Base-by-base conservation (phyloP, 73 alveolate species). In the Paramecium caudatum region DNA sequence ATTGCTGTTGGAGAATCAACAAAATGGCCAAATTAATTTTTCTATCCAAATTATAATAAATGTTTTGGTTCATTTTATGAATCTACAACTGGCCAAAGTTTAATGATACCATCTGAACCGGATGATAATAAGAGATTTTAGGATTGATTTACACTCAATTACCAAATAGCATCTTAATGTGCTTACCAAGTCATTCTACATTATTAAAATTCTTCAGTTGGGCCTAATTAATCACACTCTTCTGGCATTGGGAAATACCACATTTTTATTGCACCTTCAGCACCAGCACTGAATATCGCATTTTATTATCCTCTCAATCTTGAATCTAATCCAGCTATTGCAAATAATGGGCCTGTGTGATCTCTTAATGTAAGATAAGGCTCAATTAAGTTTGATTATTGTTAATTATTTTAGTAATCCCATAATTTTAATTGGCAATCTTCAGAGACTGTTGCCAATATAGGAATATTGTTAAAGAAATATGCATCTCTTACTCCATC, bases 281-380 rank as follows among this genome's bases (percentile, higher is more conserved):
- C 32, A 15, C 86, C 93, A 9, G 91, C 93, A 41, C 90, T 36
- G 37, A 62, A 81, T 1, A 88, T 47, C 21, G 74, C 19, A 47
- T 88, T 69, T n/a, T 82, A 39, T 8, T 47, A 25, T 15, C 81
- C 82, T 34, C 47, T 82, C 13, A 82, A 19, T 32, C 61, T 33
- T 16, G 47, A 48, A 21, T 65, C 70, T 30, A 83, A 47, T 41
- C 93, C 91, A 1, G 90, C 50, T 4, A 88, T 41, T 19, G 93
- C 61, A 27, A 88, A 88, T 6, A 88, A 15, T 6, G 93, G 82
- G 25, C 93, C 93, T 5, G 63, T 88, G n/a, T 88, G 93, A 23
- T 86, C 93, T 82, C 93, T 88, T 43, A 88, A 46, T 10, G 93
- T 81, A 25, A 88, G 61, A 70, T 88, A 88, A 5, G 93, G 91